Evolutionary conservation across 768 basidiomycete species (phyloP).

Genomic region (Naganishia kalamii): DNA sequence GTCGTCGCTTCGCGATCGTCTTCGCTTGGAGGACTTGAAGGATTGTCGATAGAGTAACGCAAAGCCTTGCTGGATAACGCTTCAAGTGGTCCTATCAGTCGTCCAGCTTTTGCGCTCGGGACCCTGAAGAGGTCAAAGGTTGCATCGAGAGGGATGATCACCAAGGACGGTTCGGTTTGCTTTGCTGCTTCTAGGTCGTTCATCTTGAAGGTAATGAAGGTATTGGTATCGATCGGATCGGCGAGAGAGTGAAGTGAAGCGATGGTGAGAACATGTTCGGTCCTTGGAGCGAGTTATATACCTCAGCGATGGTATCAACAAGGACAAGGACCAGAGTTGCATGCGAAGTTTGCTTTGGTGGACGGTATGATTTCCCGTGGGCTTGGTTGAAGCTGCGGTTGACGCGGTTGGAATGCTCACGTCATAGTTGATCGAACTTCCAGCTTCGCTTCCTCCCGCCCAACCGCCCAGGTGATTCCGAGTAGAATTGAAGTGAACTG

Average conservation of each 20-base stretch:
- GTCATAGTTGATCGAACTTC: no score
- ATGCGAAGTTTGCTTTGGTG: no score
- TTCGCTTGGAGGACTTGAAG: not conserved
- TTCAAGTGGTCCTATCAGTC: not conserved
- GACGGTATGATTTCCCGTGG: no score
- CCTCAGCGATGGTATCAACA: no score
- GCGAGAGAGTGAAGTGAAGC: not conserved
- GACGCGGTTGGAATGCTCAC: no score
- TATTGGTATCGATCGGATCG: not conserved
- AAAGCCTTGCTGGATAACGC: not conserved
- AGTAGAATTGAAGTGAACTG: no score
- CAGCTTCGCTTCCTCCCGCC: no score
- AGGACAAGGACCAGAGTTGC: no score
- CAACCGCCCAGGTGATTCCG: no score
- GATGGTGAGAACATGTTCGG: no score
- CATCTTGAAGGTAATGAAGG: not conserved
- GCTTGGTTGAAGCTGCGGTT: no score
- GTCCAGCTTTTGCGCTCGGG: not conserved
- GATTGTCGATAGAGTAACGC: not conserved
- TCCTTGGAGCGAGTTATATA: no score
- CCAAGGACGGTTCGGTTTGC: conserved; percentile 1
- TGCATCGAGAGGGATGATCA: conserved; percentile 1
- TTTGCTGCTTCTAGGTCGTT: conserved; percentile 11
- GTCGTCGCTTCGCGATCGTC: not conserved
- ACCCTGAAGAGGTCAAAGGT: not conserved